phyloP scores from a whole-genome alignment of 805 yeast species.

The Hanseniaspora nectarophila region DNA sequence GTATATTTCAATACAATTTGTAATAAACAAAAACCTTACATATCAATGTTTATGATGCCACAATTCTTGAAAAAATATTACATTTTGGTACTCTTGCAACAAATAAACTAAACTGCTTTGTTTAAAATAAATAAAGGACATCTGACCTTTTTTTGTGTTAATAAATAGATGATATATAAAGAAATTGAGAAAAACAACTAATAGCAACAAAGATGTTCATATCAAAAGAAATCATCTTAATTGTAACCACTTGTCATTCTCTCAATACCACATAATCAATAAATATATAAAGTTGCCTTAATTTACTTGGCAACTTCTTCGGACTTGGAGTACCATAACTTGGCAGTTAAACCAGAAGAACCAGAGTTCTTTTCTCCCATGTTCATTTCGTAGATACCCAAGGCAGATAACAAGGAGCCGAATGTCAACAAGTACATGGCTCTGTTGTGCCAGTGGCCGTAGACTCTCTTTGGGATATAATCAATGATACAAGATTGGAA shows the following conservation, averaged over 20 bases:
- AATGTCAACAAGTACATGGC: slow-evolving; percentile 57
- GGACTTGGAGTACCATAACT: slow-evolving; percentile 42
- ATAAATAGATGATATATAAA: not conserved
- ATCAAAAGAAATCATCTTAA: no score
- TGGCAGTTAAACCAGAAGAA: slow-evolving; percentile 48
- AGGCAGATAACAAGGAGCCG: slow-evolving; percentile 59
- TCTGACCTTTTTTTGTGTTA: not conserved
- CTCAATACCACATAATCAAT: no score
- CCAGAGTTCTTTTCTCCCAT: slow-evolving; percentile 59
- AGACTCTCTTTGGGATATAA: slow-evolving; percentile 78
- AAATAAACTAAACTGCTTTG: no score
- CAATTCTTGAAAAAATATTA: no score
- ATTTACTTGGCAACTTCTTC: not conserved
- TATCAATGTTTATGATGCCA: no score
- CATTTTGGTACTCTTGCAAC: no score
- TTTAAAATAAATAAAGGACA: not conserved
- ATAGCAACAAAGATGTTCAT: no score
- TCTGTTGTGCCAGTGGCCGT: slow-evolving; percentile 59
- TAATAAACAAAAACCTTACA: no score
- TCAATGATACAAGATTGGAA: slow-evolving; percentile 85
- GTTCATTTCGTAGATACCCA: slow-evolving; percentile 74
- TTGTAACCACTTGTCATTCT: no score
- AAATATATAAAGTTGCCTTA: not conserved
- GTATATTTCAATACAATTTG: no score
- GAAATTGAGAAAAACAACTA: no score